Evolutionary conservation across 768 basidiomycete genomes (phyloP), one percentile per base, ranked within the genome.

Genomic region (Candolleomyces aberdarensis): DNA sequence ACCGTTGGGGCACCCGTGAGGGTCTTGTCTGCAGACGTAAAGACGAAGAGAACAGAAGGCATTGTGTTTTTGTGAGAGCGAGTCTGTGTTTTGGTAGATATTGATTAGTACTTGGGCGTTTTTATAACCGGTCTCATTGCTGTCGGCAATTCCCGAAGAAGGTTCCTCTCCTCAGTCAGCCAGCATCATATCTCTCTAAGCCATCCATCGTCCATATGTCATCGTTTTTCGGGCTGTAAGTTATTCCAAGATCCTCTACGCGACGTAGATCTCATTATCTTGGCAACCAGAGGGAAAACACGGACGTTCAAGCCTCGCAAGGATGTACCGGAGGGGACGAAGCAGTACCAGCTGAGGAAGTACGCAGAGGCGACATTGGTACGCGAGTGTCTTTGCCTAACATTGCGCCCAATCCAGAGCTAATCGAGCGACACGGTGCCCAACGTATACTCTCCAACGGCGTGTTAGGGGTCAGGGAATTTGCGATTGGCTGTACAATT

Each of bases 341-440:
- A 96, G 75, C 96, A 98, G 72, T 98, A 96, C 72, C 96, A 98
- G 77, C 80, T 99, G 64, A 88, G 97, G 74, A 98, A 98, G 80
- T 98, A 96, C 70, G 94, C 94, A 8, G 94, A 95, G 71, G 94
- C 94, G n/a, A 96, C 95, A 31, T 77, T 96, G 72, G 94, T 92
- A 74, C 70, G 81, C 62, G 62, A 63, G 26, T 59, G 40, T 39
- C 20, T 41, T 36, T 7, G 15, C 48, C n/a, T 32, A 22, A 56
- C 41, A 15, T 32, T 32, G 50, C 1, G 19, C 11, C 41, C 50
- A 50, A 58, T 50, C 13, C 56, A 31, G n/a, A 47, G 46, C 32
- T 43, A 15, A 43, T 53, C 20, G 14, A 44, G 41, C 14, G 19
- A 7, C 46, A 31, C 3, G 46, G 47, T 26, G 36, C 32, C 17